A percentile compares a stretch with the other conserved stretches of the same genome.
These are phyloP conservation scores for Daldinia bambusicola DNA, from an alignment of 495 filamentous ascomycete genomes.

Conservation along the genomic window DNA sequence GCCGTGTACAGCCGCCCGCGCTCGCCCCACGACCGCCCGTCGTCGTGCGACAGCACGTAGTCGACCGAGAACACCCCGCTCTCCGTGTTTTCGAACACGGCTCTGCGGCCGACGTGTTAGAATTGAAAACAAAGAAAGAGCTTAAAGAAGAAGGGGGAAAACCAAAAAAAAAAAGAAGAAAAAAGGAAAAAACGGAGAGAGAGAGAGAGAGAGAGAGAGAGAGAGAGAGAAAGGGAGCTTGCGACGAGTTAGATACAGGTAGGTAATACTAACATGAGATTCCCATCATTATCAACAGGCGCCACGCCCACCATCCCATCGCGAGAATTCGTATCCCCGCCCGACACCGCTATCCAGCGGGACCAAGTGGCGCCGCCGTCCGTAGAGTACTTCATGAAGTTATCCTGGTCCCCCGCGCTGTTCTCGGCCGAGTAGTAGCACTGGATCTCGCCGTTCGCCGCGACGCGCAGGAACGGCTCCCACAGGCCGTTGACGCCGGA, in stretches of 20 bases:
- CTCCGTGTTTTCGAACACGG: conserved; percentile 66
- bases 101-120: conserved; percentile 33
- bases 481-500: conserved; percentile 59
- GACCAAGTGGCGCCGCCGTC: conserved; percentile 65
- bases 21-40: conserved; percentile 65
- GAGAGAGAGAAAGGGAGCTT: too few species aligned
- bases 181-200: neutral
- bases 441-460: conserved; percentile 62
- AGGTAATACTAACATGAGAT: conserved; percentile 45
- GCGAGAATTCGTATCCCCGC: conserved; percentile 55
- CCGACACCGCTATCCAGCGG: conserved; percentile 58
- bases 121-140: too few species aligned
- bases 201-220: too few species aligned
- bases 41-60: conserved; percentile 64
- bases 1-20: conserved; percentile 63
- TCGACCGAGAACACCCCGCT: conserved; percentile 61
- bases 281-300: conserved; percentile 49
- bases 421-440: conserved; percentile 69
- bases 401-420: conserved; percentile 64
- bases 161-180: neutral
- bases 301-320: conserved; percentile 71
- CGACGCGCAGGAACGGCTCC: conserved; percentile 69
- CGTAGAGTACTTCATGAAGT: conserved; percentile 61
- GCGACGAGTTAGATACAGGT: neutral
- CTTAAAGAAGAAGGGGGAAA: too few species aligned